phyloP scores from a whole-genome alignment of 2,329 filamentous ascomycete species.

The Simplicillium sp. region DNA sequence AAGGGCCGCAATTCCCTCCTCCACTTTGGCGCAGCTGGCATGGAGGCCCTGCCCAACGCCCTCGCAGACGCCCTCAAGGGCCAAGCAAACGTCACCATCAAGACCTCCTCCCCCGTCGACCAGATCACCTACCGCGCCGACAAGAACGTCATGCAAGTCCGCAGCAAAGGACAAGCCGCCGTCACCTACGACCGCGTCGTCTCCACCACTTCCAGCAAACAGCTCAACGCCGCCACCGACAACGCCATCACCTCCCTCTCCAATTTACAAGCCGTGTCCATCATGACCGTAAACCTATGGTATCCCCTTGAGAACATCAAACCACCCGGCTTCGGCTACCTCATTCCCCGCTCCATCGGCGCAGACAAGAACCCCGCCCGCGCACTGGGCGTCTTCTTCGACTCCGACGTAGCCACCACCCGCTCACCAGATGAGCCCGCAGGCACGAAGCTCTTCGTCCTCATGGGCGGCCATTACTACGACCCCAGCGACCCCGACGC shows the following conservation, averaged over 20 bases:
- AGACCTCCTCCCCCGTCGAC: constrained; percentile 36
- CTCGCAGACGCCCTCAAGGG: constrained; percentile 39
- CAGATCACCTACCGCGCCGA: constrained; percentile 30
- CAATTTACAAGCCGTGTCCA: constrained; percentile 59
- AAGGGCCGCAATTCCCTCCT: constrained; percentile 20
- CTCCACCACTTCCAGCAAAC: constrained; percentile 48
- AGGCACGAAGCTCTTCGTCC: constrained; percentile 85
- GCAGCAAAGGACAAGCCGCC: constrained; percentile 3
- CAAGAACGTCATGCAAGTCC: constrained; percentile 26
- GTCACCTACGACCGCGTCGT: constrained; percentile 47
- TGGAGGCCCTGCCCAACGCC: constrained; percentile 48
- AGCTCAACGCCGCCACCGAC: constrained; percentile 27
- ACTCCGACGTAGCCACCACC: constrained; percentile 48
- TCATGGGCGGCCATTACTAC: constrained; percentile 91
- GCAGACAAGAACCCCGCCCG: constrained; percentile 69
- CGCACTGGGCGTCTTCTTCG: constrained; percentile 86
- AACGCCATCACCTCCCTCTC: constrained; percentile 36
- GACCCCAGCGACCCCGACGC: constrained; percentile 30
- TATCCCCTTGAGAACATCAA: constrained; percentile 57
- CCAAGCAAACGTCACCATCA: constrained; percentile 52
- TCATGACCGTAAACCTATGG: constrained; percentile 90
- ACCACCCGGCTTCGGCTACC: constrained; percentile 75
- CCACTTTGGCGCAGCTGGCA: constrained; percentile 41
- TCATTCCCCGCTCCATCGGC: constrained; percentile 69
- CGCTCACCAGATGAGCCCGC: constrained; percentile 40